Percentiles rank a stretch among this genome's conserved stretches.
Conservation (phyloP, 129 eudicot species). For the Centaurea solstitialis region DNA sequence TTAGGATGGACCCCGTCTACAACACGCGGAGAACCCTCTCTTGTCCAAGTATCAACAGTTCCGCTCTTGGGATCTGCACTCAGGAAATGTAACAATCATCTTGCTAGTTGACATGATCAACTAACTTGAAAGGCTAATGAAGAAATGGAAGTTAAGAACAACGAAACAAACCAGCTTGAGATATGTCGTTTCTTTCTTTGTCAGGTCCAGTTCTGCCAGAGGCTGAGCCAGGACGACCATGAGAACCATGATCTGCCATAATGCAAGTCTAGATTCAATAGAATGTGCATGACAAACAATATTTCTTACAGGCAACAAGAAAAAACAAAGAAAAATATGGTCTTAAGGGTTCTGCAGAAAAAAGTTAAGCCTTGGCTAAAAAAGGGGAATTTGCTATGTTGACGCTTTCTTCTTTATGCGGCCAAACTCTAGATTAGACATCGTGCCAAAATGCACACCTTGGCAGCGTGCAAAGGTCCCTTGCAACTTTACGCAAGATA, state of each 20-base stretch:
- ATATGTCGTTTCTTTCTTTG: slow-evolving; percentile 32
- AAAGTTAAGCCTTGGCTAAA: background rate
- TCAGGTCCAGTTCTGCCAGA: slow-evolving; percentile 47
- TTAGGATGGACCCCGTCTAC: slow-evolving; percentile 59
- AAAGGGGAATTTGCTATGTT: background rate
- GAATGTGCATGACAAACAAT: background rate
- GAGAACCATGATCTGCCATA: slow-evolving; percentile 57
- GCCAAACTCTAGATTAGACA: background rate
- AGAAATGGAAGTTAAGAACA: background rate
- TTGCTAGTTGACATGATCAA: background rate
- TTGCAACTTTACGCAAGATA: slow-evolving; percentile 1
- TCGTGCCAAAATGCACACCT: background rate
- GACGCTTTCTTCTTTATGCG: background rate
- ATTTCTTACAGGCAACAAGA: background rate
- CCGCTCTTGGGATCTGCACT: slow-evolving; percentile 57
- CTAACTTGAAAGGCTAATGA: background rate
- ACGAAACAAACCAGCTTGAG: slow-evolving; percentile 49
- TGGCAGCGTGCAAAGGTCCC: background rate
- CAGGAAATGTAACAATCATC: slow-evolving; percentile 1
- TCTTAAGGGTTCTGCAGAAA: background rate
- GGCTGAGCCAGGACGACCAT: slow-evolving; percentile 64
- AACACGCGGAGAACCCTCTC: slow-evolving; percentile 50
- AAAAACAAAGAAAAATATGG: background rate
- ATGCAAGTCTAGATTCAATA: slow-evolving; percentile 16
- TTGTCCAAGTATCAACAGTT: slow-evolving; percentile 59